Base-by-base conservation (phyloP, 257 asterid species). In the Capsicum pubescens region DNA sequence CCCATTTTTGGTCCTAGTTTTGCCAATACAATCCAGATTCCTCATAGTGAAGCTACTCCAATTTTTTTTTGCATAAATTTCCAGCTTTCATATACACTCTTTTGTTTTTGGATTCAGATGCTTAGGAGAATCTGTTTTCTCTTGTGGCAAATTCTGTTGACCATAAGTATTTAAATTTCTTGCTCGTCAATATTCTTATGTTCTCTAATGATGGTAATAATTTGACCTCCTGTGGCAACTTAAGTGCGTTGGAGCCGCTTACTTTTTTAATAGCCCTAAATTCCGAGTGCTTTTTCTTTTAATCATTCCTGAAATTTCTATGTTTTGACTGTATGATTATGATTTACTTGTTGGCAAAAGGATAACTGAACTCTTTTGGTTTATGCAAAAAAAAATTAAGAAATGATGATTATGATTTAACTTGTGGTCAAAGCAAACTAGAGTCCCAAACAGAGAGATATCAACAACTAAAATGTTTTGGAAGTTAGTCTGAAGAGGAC, bases 311-410 rank as follows among this genome's bases (percentile, higher is more conserved):
- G 15, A 68, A 68, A 7, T 36, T 67, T 68, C 26, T 68, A 7
- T 68, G 77, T 68, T 68, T 72, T 19, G 60, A 72, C 42, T 7
- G 1, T 72, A 19, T 21, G 60, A 19, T 21, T 48, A 19, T 72
- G 60, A 48, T 72, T 72, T 72, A 26, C 80, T 21, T 48, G 44
- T 48, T 72, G 60, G 79, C 19, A 44, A 72, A 72, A 50, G 44
- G 48, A 72, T 72, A 36, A 68, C 52, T 15, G 42, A 72, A 72
- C 58, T 54, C 80, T 12, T 72, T 13, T 48, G 80, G 80, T 72
- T 26, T 48, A 72, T 48, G 5, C 2, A 50, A 19, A 48, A 72
- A 44, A 21, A 46, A 19, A 52, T 72, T 48, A 19, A 48, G 59
- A 46, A 12, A 46, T 46, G n/a, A 3, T 72, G 12, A 72, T 19